Conservation (phyloP, 75 land plant species). For the Pinus albicaulis region DNA sequence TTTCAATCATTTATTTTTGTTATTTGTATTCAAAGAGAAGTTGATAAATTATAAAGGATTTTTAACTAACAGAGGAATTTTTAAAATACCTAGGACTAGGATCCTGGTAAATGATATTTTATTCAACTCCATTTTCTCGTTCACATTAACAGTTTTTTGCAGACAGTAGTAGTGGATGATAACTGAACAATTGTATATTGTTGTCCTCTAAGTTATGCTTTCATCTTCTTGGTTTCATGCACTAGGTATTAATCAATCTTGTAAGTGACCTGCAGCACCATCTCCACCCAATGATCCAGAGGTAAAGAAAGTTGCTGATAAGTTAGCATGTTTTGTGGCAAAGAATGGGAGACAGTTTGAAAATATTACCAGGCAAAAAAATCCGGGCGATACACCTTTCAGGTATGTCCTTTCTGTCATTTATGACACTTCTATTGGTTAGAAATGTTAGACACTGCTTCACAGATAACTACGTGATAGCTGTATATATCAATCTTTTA, state of each 20-base stretch:
- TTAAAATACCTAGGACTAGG: too few relatives aligned
- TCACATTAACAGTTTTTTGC: too few relatives aligned
- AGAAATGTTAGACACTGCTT: neutral
- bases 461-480: too few relatives aligned
- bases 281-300: constrained; percentile 76
- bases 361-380: constrained; percentile 86
- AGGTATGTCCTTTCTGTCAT: constrained; percentile 48
- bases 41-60: too few relatives aligned
- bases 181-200: neutral
- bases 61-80: too few relatives aligned
- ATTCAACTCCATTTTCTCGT: too few relatives aligned
- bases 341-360: constrained; percentile 98
- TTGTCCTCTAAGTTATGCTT: constrained; percentile 19
- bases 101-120: too few relatives aligned
- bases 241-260: constrained; percentile 85
- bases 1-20: too few relatives aligned
- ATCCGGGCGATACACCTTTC: constrained; percentile 95
- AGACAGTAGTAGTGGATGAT: neutral
- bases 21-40: too few relatives aligned
- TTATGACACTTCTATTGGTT: neutral
- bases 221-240: constrained; percentile 62
- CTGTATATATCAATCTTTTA: too few relatives aligned
- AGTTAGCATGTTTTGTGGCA: constrained; percentile 96
- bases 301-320: constrained; percentile 97
- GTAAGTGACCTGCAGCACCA: constrained; percentile 92